These are phyloP conservation scores for Capsicum chinense DNA, from an alignment of 257 asterid genomes.

Conservation along the genomic window DNA sequence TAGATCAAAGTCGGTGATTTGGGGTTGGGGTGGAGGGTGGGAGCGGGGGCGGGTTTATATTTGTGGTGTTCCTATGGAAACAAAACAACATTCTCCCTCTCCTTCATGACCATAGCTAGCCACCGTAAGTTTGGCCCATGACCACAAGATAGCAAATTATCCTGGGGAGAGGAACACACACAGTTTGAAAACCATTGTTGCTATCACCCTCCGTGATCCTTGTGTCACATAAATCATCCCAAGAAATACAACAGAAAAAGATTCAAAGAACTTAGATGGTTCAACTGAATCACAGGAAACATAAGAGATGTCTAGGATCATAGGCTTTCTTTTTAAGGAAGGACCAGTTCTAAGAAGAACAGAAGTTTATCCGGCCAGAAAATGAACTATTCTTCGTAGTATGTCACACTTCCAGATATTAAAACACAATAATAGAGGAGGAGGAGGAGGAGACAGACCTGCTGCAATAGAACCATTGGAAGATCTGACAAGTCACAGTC, in stretches of 20 bases:
- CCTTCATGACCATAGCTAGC: slow-evolving; percentile 8
- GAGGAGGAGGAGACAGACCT: slow-evolving; percentile 51
- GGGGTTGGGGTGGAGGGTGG: background rate
- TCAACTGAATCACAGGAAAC: slow-evolving; percentile 13
- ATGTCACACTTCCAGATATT: background rate
- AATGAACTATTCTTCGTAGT: slow-evolving; percentile 3
- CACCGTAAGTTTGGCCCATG: background rate
- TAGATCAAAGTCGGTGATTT: background rate
- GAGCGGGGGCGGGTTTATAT: background rate
- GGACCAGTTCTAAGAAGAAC: background rate
- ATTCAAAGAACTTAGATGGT: background rate
- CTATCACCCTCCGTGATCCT: slow-evolving; percentile 11
- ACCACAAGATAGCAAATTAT: background rate
- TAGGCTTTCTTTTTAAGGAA: background rate
- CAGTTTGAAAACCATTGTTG: background rate
- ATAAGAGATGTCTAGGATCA: slow-evolving; percentile 3
- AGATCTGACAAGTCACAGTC: slow-evolving; percentile 89
- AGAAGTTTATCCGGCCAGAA: slow-evolving; percentile 17
- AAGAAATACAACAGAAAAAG: background rate
- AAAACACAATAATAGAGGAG: background rate
- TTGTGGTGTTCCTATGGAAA: background rate
- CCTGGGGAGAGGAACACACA: background rate
- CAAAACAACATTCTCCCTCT: background rate
- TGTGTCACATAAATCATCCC: background rate
- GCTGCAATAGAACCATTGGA: slow-evolving; percentile 86